Conservation (phyloP, 78 protist species). For the Fonticula alba region DNA sequence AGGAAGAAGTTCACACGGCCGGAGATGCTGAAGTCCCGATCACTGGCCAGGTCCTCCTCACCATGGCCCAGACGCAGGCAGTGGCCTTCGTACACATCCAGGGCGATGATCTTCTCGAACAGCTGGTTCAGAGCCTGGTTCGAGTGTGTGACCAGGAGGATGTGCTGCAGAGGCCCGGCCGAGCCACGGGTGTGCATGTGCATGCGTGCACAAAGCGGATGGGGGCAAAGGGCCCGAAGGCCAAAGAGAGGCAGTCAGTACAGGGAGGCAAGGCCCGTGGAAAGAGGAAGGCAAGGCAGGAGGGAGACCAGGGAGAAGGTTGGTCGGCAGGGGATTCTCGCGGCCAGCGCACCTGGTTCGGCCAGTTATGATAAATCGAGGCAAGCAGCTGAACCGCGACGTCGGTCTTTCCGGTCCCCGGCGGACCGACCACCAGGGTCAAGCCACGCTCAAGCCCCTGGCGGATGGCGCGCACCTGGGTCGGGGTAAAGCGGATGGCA, state of each 20-base stretch:
- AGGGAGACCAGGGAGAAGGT: no score
- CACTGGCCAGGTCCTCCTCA: constrained; percentile 55
- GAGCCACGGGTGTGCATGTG: no score
- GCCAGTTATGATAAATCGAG: constrained; percentile 17
- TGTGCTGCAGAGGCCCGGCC: constrained; percentile 78
- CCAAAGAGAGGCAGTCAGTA: no score
- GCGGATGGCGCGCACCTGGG: constrained; percentile 55
- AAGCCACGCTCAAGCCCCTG: constrained; percentile 54
- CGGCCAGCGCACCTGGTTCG: no score
- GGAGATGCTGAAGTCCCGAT: constrained; percentile 43
- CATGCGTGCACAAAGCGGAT: no score
- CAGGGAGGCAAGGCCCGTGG: no score
- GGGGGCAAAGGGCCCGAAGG: no score
- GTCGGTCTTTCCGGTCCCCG: constrained; percentile 98
- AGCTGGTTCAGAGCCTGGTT: constrained; percentile 75
- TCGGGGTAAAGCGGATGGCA: constrained; percentile 42
- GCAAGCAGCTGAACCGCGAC: constrained; percentile 80
- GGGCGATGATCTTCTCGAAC: constrained; percentile 52
- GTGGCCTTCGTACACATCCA: constrained; percentile 71
- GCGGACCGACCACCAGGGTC: constrained; percentile 89
- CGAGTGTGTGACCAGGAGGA: constrained; percentile 80
- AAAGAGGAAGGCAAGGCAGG: not conserved
- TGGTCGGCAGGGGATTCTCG: no score
- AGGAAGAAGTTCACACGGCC: constrained; percentile 84
- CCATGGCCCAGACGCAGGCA: constrained; percentile 86